Evolutionary conservation across 1,139 yeast species (phyloP).

Genomic region (Arxiozyma slooffiae): DNA sequence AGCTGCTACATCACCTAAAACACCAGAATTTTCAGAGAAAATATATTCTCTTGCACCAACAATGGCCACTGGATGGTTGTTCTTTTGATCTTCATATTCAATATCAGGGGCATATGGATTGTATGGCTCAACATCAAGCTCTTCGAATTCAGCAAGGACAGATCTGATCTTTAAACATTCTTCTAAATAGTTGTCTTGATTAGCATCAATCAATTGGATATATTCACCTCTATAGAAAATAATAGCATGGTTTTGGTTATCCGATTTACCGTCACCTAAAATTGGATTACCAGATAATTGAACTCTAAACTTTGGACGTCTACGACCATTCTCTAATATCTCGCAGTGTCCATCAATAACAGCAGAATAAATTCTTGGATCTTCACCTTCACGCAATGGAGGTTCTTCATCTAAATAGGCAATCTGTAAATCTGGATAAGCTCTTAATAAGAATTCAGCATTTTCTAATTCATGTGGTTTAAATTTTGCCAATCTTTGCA

Average conservation of each 20-base stretch:
- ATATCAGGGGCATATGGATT: slow-evolving; percentile 60
- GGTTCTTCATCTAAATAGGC: slow-evolving; percentile 95
- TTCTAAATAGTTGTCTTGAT: slow-evolving; percentile 95
- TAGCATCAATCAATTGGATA: slow-evolving; percentile 94
- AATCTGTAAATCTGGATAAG: slow-evolving; percentile 96
- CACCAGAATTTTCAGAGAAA: slow-evolving; percentile 98
- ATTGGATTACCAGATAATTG: slow-evolving; percentile 98
- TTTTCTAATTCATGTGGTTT: slow-evolving; percentile 96
- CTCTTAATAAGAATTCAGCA: slow-evolving; percentile 94
- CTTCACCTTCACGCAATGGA: slow-evolving; percentile 87
- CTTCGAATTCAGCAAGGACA: slow-evolving; percentile 96
- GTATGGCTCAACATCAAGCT: slow-evolving; percentile 75
- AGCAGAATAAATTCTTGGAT: slow-evolving; percentile 93
- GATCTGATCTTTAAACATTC: slow-evolving; percentile 97
- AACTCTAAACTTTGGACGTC: slow-evolving; percentile 96
- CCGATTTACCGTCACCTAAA: slow-evolving; percentile 98
- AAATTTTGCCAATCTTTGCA: slow-evolving; percentile 97
- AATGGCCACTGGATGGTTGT: slow-evolving; percentile 82
- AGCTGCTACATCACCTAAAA: slow-evolving; percentile 98
- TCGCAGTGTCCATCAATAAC: slow-evolving; percentile 98
- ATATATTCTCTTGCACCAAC: slow-evolving; percentile 99
- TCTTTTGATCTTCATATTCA: slow-evolving; percentile 39
- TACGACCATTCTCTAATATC: slow-evolving; percentile 92
- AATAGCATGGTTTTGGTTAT: slow-evolving; percentile 94
- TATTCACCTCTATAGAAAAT: slow-evolving; percentile 99